phyloP scores from a whole-genome alignment of 2,329 filamentous ascomycete species.

The Calonectria multiphialidica region DNA sequence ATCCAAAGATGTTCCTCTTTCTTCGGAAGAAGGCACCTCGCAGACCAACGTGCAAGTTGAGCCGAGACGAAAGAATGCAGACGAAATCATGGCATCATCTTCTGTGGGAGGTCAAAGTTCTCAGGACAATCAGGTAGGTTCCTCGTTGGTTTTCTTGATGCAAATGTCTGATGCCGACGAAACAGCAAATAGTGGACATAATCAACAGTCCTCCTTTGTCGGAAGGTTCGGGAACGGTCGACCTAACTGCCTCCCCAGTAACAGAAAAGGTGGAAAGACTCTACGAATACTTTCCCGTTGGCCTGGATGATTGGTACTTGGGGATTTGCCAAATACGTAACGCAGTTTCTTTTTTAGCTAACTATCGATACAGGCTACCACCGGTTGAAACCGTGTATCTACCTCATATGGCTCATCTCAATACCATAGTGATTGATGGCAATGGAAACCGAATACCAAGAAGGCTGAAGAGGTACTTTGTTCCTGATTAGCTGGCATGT shows the following conservation, averaged over 20 bases:
- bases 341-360: too few species aligned
- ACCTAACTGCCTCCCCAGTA: constrained; percentile 38
- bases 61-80: constrained; percentile 50
- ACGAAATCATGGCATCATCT: too few species aligned
- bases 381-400: constrained; percentile 91
- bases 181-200: not conserved
- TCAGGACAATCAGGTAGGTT: too few species aligned
- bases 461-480: constrained; percentile 79
- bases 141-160: too few species aligned
- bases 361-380: constrained; percentile 73
- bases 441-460: constrained; percentile 76
- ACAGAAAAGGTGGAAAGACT: constrained; percentile 72
- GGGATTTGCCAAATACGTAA: too few species aligned
- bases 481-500: constrained; percentile 74
- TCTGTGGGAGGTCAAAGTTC: not conserved
- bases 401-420: constrained; percentile 94
- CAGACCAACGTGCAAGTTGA: constrained; percentile 56
- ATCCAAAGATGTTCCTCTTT: constrained; percentile 83
- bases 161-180: too few species aligned
- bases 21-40: not conserved
- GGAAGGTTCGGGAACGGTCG: constrained; percentile 53
- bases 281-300: constrained; percentile 95
- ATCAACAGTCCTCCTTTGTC: constrained; percentile 44
- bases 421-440: constrained; percentile 75
- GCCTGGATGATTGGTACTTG: constrained; percentile 83